A percentile compares a stretch with the other conserved stretches of the same genome.
Conservation (phyloP, 2,329 filamentous ascomycete species). For the Calonectria pseudoreteaudii region DNA sequence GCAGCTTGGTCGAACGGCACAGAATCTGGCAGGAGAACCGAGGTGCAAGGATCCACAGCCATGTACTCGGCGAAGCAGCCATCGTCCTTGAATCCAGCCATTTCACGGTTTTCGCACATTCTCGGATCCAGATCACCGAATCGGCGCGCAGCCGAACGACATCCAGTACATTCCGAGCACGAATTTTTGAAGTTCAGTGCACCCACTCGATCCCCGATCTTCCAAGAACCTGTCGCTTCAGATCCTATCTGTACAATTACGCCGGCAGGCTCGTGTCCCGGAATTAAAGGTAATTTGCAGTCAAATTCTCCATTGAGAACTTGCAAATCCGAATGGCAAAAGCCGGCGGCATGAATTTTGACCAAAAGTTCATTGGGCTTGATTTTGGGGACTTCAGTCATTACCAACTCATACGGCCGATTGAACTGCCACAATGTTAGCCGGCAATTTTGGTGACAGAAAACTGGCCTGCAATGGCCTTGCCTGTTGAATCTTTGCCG, state of each 20-base stretch:
- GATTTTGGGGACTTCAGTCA: constrained; percentile 36
- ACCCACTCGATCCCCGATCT: constrained; percentile 50
- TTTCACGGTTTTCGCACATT: constrained; percentile 47
- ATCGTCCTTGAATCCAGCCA: constrained; percentile 49
- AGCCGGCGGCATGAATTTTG: constrained; percentile 49
- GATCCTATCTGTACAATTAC: constrained; percentile 44
- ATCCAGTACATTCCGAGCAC: constrained; percentile 45
- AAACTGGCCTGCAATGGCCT: not conserved
- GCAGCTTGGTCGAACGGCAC: constrained; percentile 50
- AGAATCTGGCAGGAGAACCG: constrained; percentile 41
- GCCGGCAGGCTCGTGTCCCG: constrained; percentile 52
- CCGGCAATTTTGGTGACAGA: no score
- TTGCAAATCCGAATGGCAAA: constrained; percentile 53
- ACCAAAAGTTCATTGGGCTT: constrained; percentile 46
- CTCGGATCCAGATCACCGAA: constrained; percentile 40
- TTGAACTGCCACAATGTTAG: constrained; percentile 40
- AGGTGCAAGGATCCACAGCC: constrained; percentile 45
- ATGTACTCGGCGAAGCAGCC: constrained; percentile 51
- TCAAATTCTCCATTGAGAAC: constrained; percentile 48
- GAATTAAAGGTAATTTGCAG: constrained; percentile 44
- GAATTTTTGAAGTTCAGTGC: constrained; percentile 50
- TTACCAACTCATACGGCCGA: constrained; percentile 42
- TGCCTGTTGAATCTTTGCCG: constrained; percentile 9
- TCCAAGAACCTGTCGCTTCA: constrained; percentile 34
- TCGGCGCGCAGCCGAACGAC: constrained; percentile 32